Base-by-base conservation (phyloP, 2,329 filamentous ascomycete species). In the Ciborinia camelliae region DNA sequence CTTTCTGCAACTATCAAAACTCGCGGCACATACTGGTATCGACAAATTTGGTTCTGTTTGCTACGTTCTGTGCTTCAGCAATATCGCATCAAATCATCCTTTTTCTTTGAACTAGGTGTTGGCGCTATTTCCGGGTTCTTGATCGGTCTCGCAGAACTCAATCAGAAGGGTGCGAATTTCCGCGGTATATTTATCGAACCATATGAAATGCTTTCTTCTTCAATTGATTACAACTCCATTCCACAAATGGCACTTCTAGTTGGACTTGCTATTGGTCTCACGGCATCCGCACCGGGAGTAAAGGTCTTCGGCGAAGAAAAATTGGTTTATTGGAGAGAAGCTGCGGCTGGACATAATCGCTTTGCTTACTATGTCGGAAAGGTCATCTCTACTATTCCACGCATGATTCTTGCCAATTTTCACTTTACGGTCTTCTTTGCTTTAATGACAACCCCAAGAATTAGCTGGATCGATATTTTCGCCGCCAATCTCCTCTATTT, bases 361-460 rank as follows among this genome's bases (percentile, higher is more conserved):
- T 74, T 79, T 28, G 81, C 84, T 0, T 86, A 86, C 72, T 86
- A 84, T 69, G 47, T 84, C 2, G 84, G 82, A 43, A 86, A 86
- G 72, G 62, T 82, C 2, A 2, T 84, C 0, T 80, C 80, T 0
- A 82, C 82, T 0, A 28, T 85, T 0, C 81, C 81, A 2, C 35
- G 62, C 47, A 63, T 63, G 52, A 8, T 63, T 39, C 71, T 85
- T 8, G 81, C 78, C 1, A 81, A 80, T 64, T 71, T 86, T 57
- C 84, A 86, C 71, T 86, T 86, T 73, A 80, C 76, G 81, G 45
- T 68, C 84, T 23, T 59, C 4, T 63, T 63, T 20, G 62, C 62
- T 15, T 28, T 63, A 3, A 23, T 63, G 43, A 58, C 62, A 5
- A 59, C 53, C 4, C 61, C 62, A 2, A 28, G 26, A 8, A 63